Base-by-base conservation (phyloP, 352 stramenopile genomes). In the Globisporangium ultimum region DNA sequence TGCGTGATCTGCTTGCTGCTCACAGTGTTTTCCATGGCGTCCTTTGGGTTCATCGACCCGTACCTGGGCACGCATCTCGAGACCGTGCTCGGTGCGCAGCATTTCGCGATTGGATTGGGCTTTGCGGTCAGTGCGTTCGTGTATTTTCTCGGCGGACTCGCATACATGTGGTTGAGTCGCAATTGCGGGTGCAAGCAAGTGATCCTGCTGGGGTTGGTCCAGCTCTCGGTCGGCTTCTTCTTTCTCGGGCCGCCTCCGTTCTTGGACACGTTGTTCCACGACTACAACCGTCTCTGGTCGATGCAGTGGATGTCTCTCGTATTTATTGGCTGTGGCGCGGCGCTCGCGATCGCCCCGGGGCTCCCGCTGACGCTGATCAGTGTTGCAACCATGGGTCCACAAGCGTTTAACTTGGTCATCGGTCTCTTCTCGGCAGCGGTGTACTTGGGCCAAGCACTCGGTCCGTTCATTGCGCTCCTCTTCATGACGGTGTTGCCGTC, bases 41-140 rank as follows among this genome's bases (percentile, higher is more conserved):
- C 76, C 17, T 89, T 91, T 52, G 80, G 80, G 8, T 85, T 91
- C 56, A 86, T 91, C 38, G 80, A 91, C 24, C 80, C 78, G 38
- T 81, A 83, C 46, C 60, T 91, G 28, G 78, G 80, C 40, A 69
- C 72, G 8, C 80, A 91, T 53, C 56, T 91, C 36, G 66, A 88
- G 59, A 74, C 68, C 24, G 70, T 82, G 36, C 65, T 91, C 28
- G 80, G 78, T 1, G 78, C 67, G 1, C 73, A 88, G 61, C 73
- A 89, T 64, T 47, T 87, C 21, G 75, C 74, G 3, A 61, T 91
- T n/a, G 78, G 80, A 11, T 60, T 88, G 41, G 80, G 76, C 24
- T 91, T 91, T 60, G 77, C 68, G 1, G 53, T 91, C 15, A 87
- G 72, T 34, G 78, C 80, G 18, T 66, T 91, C 48, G 72, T 91